phyloP scores from a whole-genome alignment of 2,329 filamentous ascomycete species.

The Apiospora kogelbergensis region DNA sequence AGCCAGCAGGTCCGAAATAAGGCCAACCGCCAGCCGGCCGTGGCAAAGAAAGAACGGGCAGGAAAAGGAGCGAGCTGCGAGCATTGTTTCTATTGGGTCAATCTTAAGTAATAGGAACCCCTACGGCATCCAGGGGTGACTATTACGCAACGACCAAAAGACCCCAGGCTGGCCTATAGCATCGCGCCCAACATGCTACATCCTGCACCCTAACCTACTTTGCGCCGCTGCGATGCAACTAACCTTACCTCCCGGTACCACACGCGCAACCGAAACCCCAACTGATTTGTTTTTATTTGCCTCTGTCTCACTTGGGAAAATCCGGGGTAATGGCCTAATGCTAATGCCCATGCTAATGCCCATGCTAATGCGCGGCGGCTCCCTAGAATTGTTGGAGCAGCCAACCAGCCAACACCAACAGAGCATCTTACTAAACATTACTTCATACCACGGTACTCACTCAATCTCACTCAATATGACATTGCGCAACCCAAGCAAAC shows the following conservation, averaged over 20 bases:
- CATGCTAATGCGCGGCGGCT: conserved; percentile 5
- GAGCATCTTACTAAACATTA: not conserved
- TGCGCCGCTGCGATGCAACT: not conserved
- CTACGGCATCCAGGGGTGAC: conserved; percentile 4
- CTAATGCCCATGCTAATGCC: not conserved
- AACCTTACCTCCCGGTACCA: not conserved
- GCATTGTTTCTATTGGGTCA: conserved; percentile 13
- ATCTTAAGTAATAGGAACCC: conserved; percentile 16
- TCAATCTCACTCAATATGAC: not conserved
- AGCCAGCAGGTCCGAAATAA: conserved; percentile 23
- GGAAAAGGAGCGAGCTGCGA: not conserved
- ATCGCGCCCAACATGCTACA: not conserved
- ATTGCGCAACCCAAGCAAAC: not conserved
- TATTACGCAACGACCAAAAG: not conserved
- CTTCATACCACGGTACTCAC: not conserved
- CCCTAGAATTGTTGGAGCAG: not conserved
- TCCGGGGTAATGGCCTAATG: not conserved
- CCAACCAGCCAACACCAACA: too few species aligned
- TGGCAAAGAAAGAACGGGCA: conserved; percentile 11
- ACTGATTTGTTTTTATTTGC: not conserved
- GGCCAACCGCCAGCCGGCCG: conserved; percentile 22
- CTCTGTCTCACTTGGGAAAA: conserved; percentile 1
- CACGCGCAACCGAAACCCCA: not conserved
- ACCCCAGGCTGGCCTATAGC: not conserved
- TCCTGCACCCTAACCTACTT: not conserved